Base-by-base conservation (phyloP, 768 basidiomycete species). In the Fomitopsis serialis region DNA sequence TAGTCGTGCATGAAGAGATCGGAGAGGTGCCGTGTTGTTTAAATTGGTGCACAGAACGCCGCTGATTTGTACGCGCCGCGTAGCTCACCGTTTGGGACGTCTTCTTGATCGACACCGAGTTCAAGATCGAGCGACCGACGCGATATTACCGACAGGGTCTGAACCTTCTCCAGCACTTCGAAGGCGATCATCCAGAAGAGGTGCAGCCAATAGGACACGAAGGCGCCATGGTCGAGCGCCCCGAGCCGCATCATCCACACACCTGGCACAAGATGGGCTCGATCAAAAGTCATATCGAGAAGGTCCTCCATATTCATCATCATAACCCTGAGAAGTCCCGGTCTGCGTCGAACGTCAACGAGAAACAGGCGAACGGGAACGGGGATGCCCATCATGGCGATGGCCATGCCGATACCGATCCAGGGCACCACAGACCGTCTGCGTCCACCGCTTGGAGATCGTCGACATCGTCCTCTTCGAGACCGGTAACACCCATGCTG, bases 81-180 rank as follows among this genome's bases (percentile, higher is more conserved):
- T 42, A 95, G 89, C 74, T 87, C n/a, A 74, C 72, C n/a, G 72
- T 97, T 36, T 92, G 88, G 82, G 96, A 98, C 54, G 94, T 98
- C 12, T 96, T 99, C 70, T 76, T 98, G 37, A 73, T 98, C 48
- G 96, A 98, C 66, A 71, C 80, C 0, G 87, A 93, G 63, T 98
- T 99, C 65, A 76, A 77, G 48, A 92, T 98, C 50, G 84, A 93
- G 63, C 82, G 91, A n/a, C 96, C 96, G 1, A 87, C 82, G 63
- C 79, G 96, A 34, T 88, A 89, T 59, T 93, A 94, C 63, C 84
- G 94, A 15, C 87, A 91, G 61, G 90, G 92, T 4, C 70, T 98
- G 27, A 82, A 84, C 58, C 70, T 94, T 21, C 67, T 87, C 54
- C 79, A 81, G 52, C 46, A 68, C 60, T 58, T 58, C 6, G 61